Percentiles rank a stretch among this genome's conserved stretches.
Evolutionary conservation across 345 rosid species (phyloP).

Genomic region (Euphorbia lathyris): DNA sequence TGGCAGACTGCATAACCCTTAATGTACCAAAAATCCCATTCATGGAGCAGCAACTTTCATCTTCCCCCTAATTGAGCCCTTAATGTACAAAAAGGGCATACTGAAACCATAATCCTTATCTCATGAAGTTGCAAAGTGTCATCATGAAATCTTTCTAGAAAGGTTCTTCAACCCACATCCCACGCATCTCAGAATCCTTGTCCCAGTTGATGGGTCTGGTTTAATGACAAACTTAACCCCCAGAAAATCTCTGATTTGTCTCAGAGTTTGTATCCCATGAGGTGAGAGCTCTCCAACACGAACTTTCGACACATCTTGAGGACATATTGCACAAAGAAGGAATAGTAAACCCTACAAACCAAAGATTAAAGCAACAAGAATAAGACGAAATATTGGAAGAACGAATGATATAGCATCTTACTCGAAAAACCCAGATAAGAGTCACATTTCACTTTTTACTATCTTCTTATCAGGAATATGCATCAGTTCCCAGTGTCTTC

Average conservation of each 20-base stretch:
- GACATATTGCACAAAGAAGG: constrained; percentile 71
- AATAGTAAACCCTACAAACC: constrained; percentile 63
- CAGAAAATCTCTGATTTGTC: constrained; percentile 67
- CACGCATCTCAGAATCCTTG: constrained; percentile 65
- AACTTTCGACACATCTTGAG: constrained; percentile 74
- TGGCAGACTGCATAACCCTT: background rate
- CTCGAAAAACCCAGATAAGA: background rate
- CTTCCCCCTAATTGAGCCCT: background rate
- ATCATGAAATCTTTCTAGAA: constrained; percentile 63
- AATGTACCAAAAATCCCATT: background rate
- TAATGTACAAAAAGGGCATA: background rate
- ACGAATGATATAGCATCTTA: background rate
- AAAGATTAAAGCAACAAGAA: background rate
- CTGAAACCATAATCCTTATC: background rate
- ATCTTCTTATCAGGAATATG: background rate
- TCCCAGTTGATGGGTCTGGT: constrained; percentile 71
- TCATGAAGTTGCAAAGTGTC: background rate
- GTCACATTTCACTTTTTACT: background rate
- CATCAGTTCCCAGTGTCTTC: background rate
- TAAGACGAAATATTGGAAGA: constrained; percentile 2
- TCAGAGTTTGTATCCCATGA: constrained; percentile 71
- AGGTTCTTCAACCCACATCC: constrained; percentile 82
- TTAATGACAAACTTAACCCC: constrained; percentile 56
- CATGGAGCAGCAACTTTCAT: background rate
- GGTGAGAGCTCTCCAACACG: constrained; percentile 83